Percentiles rank a stretch among this genome's conserved stretches.
Evolutionary conservation across 2,329 filamentous ascomycete species (phyloP).

Genomic region (Aspergillus piperis): DNA sequence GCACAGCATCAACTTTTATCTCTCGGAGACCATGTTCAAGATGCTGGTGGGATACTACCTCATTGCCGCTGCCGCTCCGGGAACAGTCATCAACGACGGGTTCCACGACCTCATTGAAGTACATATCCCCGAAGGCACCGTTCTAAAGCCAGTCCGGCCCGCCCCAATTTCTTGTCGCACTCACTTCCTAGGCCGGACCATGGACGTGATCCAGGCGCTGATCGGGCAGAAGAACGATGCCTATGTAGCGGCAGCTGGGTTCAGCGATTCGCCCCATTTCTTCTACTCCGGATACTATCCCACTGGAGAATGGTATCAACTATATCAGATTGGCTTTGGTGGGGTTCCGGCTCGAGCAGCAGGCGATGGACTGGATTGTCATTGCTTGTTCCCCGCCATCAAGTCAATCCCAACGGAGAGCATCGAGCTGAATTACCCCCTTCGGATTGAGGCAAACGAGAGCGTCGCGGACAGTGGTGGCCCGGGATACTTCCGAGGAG

Average conservation of each 20-base stretch:
- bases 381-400: constrained; percentile 54
- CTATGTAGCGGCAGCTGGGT: constrained; percentile 53
- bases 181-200: constrained; percentile 50
- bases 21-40: constrained; percentile 54
- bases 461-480: constrained; percentile 52
- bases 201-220: constrained; percentile 54
- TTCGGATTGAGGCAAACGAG: constrained; percentile 53
- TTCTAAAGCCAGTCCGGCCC: constrained; percentile 51
- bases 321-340: constrained; percentile 55
- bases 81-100: constrained; percentile 54
- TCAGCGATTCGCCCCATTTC: constrained; percentile 54
- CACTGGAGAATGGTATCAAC: constrained; percentile 51
- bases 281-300: constrained; percentile 55
- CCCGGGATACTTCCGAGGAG: constrained; percentile 50
- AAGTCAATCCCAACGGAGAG: constrained; percentile 54
- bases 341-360: constrained; percentile 51
- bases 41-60: constrained; percentile 54
- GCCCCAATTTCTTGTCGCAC: constrained; percentile 52
- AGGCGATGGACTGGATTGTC: constrained; percentile 53
- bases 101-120: constrained; percentile 55
- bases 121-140: constrained; percentile 47
- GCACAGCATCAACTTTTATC: constrained; percentile 52
- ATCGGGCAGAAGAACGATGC: constrained; percentile 51
- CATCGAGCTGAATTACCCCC: constrained; percentile 52
- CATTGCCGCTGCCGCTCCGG: constrained; percentile 52